Percentiles rank a stretch among this genome's conserved stretches.
Conservation (phyloP, 2,329 filamentous ascomycete species). For the Diplodia corticola region DNA sequence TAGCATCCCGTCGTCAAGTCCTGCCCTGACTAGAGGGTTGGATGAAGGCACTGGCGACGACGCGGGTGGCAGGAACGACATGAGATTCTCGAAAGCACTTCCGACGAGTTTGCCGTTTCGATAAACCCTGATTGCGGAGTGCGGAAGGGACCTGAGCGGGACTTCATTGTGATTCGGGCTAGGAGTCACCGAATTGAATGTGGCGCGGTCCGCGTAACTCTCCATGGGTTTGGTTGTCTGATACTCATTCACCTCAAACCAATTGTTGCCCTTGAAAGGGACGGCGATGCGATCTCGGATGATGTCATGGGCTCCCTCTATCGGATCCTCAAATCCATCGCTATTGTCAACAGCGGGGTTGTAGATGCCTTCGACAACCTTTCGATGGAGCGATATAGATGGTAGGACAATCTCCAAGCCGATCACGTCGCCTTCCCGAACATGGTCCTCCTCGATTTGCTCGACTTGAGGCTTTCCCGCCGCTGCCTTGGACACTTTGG, state of each 20-base stretch:
- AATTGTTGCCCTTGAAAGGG: slow-evolving; percentile 87
- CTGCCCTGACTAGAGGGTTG: slow-evolving; percentile 57
- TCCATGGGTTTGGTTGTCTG: slow-evolving; percentile 86
- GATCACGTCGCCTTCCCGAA: slow-evolving; percentile 89
- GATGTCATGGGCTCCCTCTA: slow-evolving; percentile 70
- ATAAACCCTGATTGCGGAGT: slow-evolving; percentile 84
- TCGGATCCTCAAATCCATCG: slow-evolving; percentile 56
- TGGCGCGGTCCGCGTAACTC: slow-evolving; percentile 54
- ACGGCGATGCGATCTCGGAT: slow-evolving; percentile 95
- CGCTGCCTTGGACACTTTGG: slow-evolving; percentile 40
- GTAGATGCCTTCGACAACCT: slow-evolving; percentile 82
- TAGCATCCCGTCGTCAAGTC: slow-evolving; percentile 89
- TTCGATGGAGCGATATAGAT: slow-evolving; percentile 79
- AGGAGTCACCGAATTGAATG: slow-evolving; percentile 67
- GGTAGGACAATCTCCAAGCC: slow-evolving; percentile 91
- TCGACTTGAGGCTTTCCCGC: slow-evolving; percentile 39
- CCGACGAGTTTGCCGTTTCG: slow-evolving; percentile 89
- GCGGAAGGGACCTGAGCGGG: slow-evolving; percentile 80
- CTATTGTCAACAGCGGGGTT: slow-evolving; percentile 77
- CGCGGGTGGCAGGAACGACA: slow-evolving; percentile 88
- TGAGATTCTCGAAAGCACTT: slow-evolving; percentile 81
- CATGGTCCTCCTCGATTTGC: slow-evolving; percentile 65
- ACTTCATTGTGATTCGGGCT: slow-evolving; percentile 71
- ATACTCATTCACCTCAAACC: slow-evolving; percentile 92
- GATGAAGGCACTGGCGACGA: slow-evolving; percentile 67